Evolutionary conservation across 2,329 filamentous ascomycete species (phyloP).

Genomic region (Cladosporium sphaerospermum): DNA sequence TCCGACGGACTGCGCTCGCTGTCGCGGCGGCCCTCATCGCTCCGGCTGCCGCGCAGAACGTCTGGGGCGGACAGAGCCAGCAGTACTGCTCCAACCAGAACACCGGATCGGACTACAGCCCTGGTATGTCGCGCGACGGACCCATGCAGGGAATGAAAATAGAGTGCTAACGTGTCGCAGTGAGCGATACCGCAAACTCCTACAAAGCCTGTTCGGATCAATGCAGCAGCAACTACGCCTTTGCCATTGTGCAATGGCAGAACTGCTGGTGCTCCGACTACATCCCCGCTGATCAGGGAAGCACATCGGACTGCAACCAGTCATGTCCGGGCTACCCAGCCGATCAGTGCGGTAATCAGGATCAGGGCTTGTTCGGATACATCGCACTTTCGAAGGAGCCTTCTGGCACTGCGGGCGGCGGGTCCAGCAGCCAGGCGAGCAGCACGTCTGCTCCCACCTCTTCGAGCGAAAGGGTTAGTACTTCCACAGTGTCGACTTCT

Average conservation of each 20-base stretch:
- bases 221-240: constrained; percentile 56
- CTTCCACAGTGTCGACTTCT: constrained; percentile 8
- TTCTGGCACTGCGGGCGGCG: constrained; percentile 50
- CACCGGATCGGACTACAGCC: constrained; percentile 29
- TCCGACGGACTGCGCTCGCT: constrained; percentile 16
- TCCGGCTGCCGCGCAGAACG: constrained; percentile 6
- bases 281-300: constrained; percentile 44
- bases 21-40: constrained; percentile 11
- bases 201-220: constrained; percentile 61
- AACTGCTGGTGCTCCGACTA: constrained; percentile 72
- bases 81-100: constrained; percentile 43
- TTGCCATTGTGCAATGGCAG: constrained; percentile 59
- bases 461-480: constrained; percentile 22
- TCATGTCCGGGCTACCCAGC: constrained; percentile 62
- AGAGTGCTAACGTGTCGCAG: constrained; percentile 18
- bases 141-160: neutral
- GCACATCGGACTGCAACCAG: constrained; percentile 46
- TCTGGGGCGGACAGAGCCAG: constrained; percentile 24
- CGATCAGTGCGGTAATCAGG: constrained; percentile 59
- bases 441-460: constrained; percentile 13
- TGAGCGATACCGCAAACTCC: constrained; percentile 48
- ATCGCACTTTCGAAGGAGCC: constrained; percentile 49
- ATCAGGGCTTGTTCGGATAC: constrained; percentile 57
- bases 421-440: constrained; percentile 16
- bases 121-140: constrained; percentile 28